Evolutionary conservation across 2,329 filamentous ascomycete species (phyloP).

Genomic region (Fusarium sp.): DNA sequence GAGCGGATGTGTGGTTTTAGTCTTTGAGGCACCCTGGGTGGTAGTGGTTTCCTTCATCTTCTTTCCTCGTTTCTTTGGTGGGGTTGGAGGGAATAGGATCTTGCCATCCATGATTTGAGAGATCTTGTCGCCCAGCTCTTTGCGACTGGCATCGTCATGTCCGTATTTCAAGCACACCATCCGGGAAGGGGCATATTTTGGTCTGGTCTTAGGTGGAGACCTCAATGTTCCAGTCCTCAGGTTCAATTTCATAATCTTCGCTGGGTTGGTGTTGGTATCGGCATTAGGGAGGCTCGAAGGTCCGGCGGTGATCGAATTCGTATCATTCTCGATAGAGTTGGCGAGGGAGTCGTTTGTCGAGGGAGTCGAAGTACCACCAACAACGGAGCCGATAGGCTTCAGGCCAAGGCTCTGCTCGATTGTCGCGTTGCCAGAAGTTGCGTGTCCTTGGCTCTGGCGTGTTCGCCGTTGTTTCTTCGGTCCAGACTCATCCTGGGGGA

Average conservation of each 20-base stretch:
- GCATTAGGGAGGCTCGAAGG: conserved; percentile 13
- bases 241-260: conserved; percentile 68
- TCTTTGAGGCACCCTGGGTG: conserved; percentile 34
- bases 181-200: conserved; percentile 48
- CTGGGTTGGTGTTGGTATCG: conserved; percentile 50
- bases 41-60: conserved; percentile 41
- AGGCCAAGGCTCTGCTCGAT: conserved; percentile 24
- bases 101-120: conserved; percentile 66
- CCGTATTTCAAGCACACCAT: conserved; percentile 72
- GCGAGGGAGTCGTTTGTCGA: conserved; percentile 28
- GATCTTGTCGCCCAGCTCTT: conserved; percentile 69
- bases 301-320: conserved; percentile 2
- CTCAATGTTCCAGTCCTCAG: conserved; percentile 71
- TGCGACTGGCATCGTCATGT: conserved; percentile 56
- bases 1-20: conserved; percentile 57
- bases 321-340: conserved; percentile 3
- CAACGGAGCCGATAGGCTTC: not conserved
- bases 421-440: conserved; percentile 16
- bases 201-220: conserved; percentile 68
- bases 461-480: conserved; percentile 47
- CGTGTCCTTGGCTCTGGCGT: conserved; percentile 26
- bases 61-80: conserved; percentile 44
- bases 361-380: conserved; percentile 22
- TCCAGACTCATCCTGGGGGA: conserved; percentile 36
- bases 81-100: conserved; percentile 42